Evolutionary conservation across 225 moss, liverwort and hornwort genomes (phyloP), one percentile per base, ranked within the genome.

Genomic region (Sphagnum contortum): DNA sequence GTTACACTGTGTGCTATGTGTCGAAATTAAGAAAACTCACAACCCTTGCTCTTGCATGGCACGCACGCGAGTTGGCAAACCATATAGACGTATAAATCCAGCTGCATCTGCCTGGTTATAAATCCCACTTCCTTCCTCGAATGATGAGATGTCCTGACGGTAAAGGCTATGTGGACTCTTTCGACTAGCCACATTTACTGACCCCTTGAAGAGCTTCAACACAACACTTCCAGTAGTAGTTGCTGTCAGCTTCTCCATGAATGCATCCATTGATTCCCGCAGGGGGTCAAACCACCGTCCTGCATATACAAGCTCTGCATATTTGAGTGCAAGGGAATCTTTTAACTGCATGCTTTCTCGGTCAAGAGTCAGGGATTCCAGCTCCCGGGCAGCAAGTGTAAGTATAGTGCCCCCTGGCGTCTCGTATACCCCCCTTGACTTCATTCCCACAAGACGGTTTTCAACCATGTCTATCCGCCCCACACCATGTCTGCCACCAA

Each of bases 241-340:
- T 74, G 72, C 88, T 3, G 95, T 83, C 46, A 96, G 75, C 65
- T 90, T 88, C 81, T 96, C 88, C 95, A 96, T 90, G 47, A 96
- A 92, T 29, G 87, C 80, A 68, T 96, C 95, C 86, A 96, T 86
- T 4, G 95, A 96, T 69, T 92, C 92, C 14, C 92, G 80, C 44
- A 96, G 87, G 13, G 95, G 95, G 62, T 96, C 95, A 50, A 96
- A 96, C 95, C 95, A 96, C 61, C 88, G 84, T 44, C 95, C 92
- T 2, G 92, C 92, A 55, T 96, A 96, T 0, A 96, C 90, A 10
- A 96, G 72, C 69, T 96, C 95, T 2, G 92, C 92, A 54, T 90
- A 96, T 64, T 96, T 96, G 64, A 96, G 69, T 2, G 92, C 95
- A 45, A 96, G 81, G 47, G 81, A 55, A 61, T 96, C 95, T 52